Evolutionary conservation across 1,139 yeast genomes (phyloP).

Genomic region (Protomyces arabidopsidicola): DNA sequence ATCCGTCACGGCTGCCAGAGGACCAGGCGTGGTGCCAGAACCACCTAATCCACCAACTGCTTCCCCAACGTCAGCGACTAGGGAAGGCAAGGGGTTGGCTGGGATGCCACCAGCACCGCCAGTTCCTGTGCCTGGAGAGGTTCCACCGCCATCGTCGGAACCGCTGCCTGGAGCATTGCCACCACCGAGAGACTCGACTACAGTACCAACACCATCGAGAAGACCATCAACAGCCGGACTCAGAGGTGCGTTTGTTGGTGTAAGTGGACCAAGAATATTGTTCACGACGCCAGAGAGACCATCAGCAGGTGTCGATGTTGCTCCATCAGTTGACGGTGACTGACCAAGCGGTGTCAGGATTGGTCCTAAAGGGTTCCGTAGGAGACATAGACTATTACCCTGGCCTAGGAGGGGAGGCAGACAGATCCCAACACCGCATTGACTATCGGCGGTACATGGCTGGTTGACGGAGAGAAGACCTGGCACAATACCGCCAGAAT

Average conservation of each 20-base stretch:
- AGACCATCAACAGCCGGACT: background rate
- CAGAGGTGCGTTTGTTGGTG: background rate
- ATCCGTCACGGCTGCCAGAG: background rate
- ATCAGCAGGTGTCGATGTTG: background rate
- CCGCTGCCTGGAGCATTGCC: background rate
- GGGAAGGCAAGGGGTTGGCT: background rate
- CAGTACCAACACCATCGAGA: background rate
- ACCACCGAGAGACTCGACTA: background rate
- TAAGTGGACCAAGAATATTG: background rate
- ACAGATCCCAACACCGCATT: background rate
- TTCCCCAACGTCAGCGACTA: background rate
- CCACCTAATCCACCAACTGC: background rate
- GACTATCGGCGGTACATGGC: background rate
- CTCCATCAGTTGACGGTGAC: background rate
- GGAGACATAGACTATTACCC: background rate
- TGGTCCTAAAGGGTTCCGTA: background rate
- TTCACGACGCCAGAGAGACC: background rate
- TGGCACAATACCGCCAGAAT: background rate
- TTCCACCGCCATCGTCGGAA: background rate
- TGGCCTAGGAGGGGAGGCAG: background rate
- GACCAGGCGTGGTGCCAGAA: background rate
- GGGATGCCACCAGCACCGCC: background rate
- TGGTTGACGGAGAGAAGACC: background rate
- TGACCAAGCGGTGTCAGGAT: background rate
- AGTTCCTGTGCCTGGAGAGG: background rate